phyloP scores from a whole-genome alignment of 257 asterid genomes.

The Jaltomata sinuosa region DNA sequence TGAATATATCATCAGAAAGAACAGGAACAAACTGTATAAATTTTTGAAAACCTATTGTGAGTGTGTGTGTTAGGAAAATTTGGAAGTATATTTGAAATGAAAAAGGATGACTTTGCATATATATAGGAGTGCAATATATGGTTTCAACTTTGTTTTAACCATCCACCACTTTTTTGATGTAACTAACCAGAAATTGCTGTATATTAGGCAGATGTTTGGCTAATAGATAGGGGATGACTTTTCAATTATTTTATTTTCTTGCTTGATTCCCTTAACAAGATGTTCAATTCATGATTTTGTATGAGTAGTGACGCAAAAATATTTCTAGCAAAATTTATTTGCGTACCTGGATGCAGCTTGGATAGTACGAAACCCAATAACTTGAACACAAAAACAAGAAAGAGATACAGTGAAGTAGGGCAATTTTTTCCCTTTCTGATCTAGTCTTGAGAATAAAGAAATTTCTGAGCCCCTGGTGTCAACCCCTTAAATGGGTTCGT shows the following conservation, averaged over 20 bases:
- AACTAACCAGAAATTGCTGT: background rate
- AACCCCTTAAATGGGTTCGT: no score
- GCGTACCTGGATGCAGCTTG: background rate
- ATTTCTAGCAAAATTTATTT: background rate
- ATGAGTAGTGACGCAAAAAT: background rate
- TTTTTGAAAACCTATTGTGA: no score
- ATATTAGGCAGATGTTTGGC: background rate
- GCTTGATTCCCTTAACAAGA: background rate
- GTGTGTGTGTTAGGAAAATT: background rate
- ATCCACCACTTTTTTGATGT: background rate
- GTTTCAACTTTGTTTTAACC: background rate
- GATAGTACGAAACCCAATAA: no score
- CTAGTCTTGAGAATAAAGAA: no score
- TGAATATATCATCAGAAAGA: background rate
- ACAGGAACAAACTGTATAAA: background rate
- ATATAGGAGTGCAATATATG: background rate
- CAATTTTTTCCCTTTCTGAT: background rate
- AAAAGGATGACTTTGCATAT: background rate
- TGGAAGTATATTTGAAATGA: background rate
- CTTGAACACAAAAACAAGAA: no score
- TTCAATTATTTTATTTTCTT: background rate
- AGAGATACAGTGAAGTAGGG: background rate
- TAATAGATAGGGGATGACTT: background rate
- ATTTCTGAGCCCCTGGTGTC: no score
- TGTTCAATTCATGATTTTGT: background rate